Base-by-base conservation (phyloP, 805 yeast species). In the Schwanniomyces sp. region DNA sequence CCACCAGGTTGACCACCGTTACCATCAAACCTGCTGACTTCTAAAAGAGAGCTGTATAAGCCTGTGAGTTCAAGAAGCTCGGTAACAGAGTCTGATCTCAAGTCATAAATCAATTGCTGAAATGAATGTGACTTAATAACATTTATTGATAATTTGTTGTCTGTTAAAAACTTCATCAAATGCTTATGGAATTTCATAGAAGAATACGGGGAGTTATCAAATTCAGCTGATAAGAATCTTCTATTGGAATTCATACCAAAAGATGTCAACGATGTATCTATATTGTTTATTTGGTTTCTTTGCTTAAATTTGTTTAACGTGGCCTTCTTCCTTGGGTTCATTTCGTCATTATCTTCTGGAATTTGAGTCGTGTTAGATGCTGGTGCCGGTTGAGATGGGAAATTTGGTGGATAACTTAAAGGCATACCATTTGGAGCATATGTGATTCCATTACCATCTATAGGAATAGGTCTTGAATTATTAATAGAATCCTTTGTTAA, bases 81-180 rank as follows among this genome's bases (percentile, higher is more conserved):
- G 1, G 58, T 51, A 3, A 80, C 62, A 0, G 80, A 72, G 28
- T 73, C 79, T 0, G 81, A 76, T 44, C 78, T 66, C 50, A 80
- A 64, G 38, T 80, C 80, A 53, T 71, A 74, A 12, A 80, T 64
- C 37, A 80, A 56, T 52, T 80, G 83, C 56, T 76, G 77, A 54
- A 80, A 80, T 7, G 80, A 68, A 18, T 67, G 74, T 43, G 80
- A 73, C 59, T 75, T 76, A n/a, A 79, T 74, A 8, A 74, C 72
- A 18, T 64, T 66, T 27, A 79, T 69, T 0, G 80, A 72, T 9
- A 80, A 61, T 55, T 78, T 78, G 59, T 80, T 77, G n/a, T 79
- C 84, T 12, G 75, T 68, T 34, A 80, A 58, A 48, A 80, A 80
- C 51, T 67, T 71, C 68, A 79, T 64, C 26, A 80, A 59, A 50